Evolutionary conservation across 1,284 basidiomycete species (phyloP).

Genomic region (Ganoderma sinense): DNA sequence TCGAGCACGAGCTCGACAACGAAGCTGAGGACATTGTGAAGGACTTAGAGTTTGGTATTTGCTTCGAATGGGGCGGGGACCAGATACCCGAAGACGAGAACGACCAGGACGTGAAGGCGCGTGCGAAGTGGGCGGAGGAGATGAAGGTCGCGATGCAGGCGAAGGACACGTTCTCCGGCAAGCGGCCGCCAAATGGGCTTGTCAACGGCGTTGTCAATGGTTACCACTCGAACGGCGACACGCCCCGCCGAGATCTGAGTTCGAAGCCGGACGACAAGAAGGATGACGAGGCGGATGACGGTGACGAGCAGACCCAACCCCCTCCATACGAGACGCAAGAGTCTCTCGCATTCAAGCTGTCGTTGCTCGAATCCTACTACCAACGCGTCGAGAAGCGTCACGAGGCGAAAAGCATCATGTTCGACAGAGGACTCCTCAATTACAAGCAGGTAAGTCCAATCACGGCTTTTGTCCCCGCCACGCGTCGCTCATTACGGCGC

Average conservation of each 20-base stretch:
- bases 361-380: conserved; percentile 92
- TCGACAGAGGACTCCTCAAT: conserved; percentile 91
- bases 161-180: conserved; percentile 45
- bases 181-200: conserved; percentile 41
- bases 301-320: conserved; percentile 72
- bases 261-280: conserved; percentile 46
- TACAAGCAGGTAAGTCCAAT: conserved; percentile 82
- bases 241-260: conserved; percentile 36
- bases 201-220: conserved; percentile 60
- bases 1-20: conserved; percentile 96
- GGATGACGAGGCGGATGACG: conserved; percentile 53
- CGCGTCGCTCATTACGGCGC: neutral
- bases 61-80: conserved; percentile 87
- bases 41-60: conserved; percentile 94
- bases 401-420: conserved; percentile 91
- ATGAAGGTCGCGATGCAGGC: conserved; percentile 53
- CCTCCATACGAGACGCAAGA: conserved; percentile 86
- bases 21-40: conserved; percentile 97
- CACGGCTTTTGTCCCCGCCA: conserved; percentile 7
- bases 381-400: conserved; percentile 90
- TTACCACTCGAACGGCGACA: conserved; percentile 34
- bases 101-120: conserved; percentile 72
- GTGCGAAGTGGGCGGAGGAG: conserved; percentile 76
- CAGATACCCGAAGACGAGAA: conserved; percentile 79
- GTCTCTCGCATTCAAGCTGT: conserved; percentile 91